A percentile compares a stretch with the other conserved stretches of the same genome.
phyloP scores from a whole-genome alignment of 176 grass and related monocot genomes.

The Carex littledalei region DNA sequence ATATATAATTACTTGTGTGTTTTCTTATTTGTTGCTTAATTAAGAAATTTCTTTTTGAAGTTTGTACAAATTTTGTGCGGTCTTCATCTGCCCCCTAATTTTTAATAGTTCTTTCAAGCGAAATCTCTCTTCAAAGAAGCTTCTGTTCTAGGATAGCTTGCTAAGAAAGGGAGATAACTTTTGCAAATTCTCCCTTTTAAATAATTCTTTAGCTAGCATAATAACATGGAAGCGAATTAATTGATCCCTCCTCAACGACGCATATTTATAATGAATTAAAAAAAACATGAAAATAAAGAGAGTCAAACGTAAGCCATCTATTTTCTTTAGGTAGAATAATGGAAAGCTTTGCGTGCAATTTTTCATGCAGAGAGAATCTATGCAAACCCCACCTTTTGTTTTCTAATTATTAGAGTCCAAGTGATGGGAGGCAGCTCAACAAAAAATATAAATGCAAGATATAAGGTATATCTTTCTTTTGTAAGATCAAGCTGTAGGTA shows the following conservation, averaged over 20 bases:
- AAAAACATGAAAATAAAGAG: constrained; percentile 30
- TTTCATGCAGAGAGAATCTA: constrained; percentile 60
- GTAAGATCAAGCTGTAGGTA: not conserved
- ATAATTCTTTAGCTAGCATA: constrained; percentile 27
- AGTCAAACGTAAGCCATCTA: constrained; percentile 68
- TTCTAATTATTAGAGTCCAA: constrained; percentile 21
- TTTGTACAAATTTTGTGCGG: not conserved
- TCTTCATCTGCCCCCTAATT: not conserved
- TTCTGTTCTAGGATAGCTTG: constrained; percentile 39
- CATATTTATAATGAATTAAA: constrained; percentile 50
- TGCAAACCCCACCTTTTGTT: constrained; percentile 47
- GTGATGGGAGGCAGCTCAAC: constrained; percentile 13
- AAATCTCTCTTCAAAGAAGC: constrained; percentile 23
- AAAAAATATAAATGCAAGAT: constrained; percentile 3
- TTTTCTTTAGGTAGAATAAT: constrained; percentile 42
- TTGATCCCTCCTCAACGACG: constrained; percentile 55
- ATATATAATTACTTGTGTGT: no score
- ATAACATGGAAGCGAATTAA: constrained; percentile 16
- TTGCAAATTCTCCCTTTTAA: constrained; percentile 30
- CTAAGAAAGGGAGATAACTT: constrained; percentile 51
- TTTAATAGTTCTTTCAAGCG: not conserved
- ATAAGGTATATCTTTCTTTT: not conserved
- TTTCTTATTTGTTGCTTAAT: not conserved
- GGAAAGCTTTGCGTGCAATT: constrained; percentile 36
- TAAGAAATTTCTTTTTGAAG: not conserved